Base-by-base conservation (phyloP, 306 rosid genomes). In the Fragaria nilgerrensis region DNA sequence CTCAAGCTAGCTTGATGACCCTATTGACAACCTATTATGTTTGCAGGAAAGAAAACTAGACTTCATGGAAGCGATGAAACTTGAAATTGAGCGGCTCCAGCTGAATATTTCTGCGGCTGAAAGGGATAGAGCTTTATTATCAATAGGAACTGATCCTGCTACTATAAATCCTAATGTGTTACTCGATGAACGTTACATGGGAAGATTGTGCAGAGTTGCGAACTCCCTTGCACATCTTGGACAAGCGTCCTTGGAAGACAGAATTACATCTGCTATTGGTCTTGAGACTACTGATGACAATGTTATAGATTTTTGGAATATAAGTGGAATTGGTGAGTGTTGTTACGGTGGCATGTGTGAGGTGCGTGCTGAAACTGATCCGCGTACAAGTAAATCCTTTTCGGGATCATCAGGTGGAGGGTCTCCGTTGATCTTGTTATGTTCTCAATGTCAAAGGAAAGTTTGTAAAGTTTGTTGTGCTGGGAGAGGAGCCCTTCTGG, bases 81-180 rank as follows among this genome's bases (percentile, higher is more conserved):
- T 96, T 81, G 99, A 96, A 86, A 89, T 96, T 84, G 97, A 92
- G 87, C 97, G 99, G 74, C 92, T 96, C 74, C 81, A 71, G 79
- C 82, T 88, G 80, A 91, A 91, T 77, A 91, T 96, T 80, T 96
- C 99, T 83, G 98, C 99, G 82, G 96, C 99, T 79, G 98, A 91
- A 86, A 89, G 99, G 92, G 97, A 96, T 85, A 89, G 91, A 84
- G 82, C 93, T 76, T 81, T 96, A 74, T 79, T 92, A 80, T 87
- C 97, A 39, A 81, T 89, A 77, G 99, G 98, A 71, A 86, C 75
- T 84, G 99, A 91, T 88, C 92, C 98, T 73, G 96, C 97, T 20
- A 85, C 84, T 61, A 80, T 96, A 78, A 96, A 96, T 83, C 99
- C 99, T 45, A 96, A 91, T 81, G 73, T 87, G 72, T 64, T 92